Percentiles rank a stretch among this genome's conserved stretches.
These are phyloP conservation scores for Skeletonema grethae DNA, from an alignment of 108 stramenopile species.

Conservation along the genomic window DNA sequence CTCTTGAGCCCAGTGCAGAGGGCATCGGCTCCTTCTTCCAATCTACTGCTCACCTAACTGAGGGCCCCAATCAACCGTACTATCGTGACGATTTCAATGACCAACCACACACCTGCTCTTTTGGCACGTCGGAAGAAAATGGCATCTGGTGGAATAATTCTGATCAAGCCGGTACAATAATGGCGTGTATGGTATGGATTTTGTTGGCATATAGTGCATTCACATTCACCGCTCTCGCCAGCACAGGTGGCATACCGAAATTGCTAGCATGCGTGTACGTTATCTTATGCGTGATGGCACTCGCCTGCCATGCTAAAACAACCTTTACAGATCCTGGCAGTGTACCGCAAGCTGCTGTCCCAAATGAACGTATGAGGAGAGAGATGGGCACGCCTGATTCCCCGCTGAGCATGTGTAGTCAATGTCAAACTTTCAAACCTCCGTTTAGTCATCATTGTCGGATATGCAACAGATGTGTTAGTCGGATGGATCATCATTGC, in stretches of 20 bases:
- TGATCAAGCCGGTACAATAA: constrained; percentile 79
- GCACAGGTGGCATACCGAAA: constrained; percentile 53
- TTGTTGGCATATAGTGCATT: constrained; percentile 64
- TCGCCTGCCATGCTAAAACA: constrained; percentile 87
- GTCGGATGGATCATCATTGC: constrained; percentile 92
- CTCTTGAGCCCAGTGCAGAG: background rate
- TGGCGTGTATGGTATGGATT: constrained; percentile 80
- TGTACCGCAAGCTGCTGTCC: constrained; percentile 77
- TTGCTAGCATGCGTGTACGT: constrained; percentile 54
- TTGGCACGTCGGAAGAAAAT: constrained; percentile 68
- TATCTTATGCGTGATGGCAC: constrained; percentile 66
- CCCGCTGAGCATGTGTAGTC: constrained; percentile 69
- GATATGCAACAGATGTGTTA: constrained; percentile 94
- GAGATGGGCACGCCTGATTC: constrained; percentile 41
- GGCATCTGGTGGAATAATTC: constrained; percentile 81
- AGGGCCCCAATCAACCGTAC: constrained; percentile 44
- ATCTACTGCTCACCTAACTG: constrained; percentile 45
- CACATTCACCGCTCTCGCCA: constrained; percentile 69
- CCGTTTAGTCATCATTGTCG: constrained; percentile 92
- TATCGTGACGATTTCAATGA: constrained; percentile 77
- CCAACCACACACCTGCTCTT: constrained; percentile 64
- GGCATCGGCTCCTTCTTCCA: constrained; percentile 10
- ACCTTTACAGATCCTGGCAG: constrained; percentile 93
- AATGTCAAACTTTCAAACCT: constrained; percentile 95
- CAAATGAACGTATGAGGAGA: constrained; percentile 51